Base-by-base conservation (phyloP, 257 asterid species). In the Ilex aquifolium region DNA sequence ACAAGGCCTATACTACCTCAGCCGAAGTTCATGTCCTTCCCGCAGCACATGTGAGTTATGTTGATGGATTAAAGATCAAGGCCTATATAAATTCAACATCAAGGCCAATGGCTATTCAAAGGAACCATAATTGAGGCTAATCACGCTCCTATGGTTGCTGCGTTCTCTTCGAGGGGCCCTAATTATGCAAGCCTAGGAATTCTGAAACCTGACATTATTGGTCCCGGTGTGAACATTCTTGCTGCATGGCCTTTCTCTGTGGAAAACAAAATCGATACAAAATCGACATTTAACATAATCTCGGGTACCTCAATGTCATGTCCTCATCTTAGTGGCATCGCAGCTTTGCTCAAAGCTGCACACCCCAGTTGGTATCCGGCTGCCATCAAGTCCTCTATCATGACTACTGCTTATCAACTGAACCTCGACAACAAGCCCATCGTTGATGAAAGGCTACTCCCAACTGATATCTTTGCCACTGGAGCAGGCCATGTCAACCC, bases 401-500 rank as follows among this genome's bases (percentile, higher is more conserved):
- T 86, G 82, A 79, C 88, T 8, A 75, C 88, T 0, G 88, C 91
- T 1, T 66, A 81, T 11, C 48, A 11, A 0, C 21, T 75, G 2
- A 83, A 79, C 67, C 70, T 69, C 2, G 78, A 39, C 2, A 30
- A 32, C 3, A 44, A 46, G 0, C 73, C 65, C 2, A 79, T 81
- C 8, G 70, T 69, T 57, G 84, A 84, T n/a, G 66, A 77, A 42
- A 62, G n/a, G 8, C 17, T 63, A 32, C 66, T 54, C 0, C 70
- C 80, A 0, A 83, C 88, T 9, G 13, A 50, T 60, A 6, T 70
- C 21, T 82, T 59, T 5, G 74, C 85, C 30, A 67, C 65, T 0
- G 84, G 90, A 6, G 57, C 89, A 5, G 89, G 89, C 52, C 86
- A 83, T 3, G 77, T 80, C 13, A 80, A 80, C 44, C 84, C 86